Conservation (phyloP, 306 rosid species). For the Vicia sativa region DNA sequence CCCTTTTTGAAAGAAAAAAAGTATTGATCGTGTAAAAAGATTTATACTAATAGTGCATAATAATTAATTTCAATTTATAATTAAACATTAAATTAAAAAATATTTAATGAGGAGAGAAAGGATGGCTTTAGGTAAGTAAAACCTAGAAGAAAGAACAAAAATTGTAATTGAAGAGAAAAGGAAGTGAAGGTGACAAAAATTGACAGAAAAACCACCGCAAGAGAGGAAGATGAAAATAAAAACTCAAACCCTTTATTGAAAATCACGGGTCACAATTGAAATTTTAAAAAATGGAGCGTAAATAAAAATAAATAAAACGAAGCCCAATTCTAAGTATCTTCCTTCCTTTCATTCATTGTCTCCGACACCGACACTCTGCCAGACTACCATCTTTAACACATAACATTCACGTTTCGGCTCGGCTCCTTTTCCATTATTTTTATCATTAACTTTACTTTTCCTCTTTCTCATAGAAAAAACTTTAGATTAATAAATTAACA, state of each 20-base stretch:
- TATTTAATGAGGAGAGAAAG: background rate
- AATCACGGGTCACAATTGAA: slow-evolving; percentile 26
- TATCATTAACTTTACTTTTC: background rate
- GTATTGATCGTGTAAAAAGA: too few relatives aligned
- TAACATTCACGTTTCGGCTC: slow-evolving; percentile 33
- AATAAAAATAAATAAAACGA: slow-evolving; percentile 10
- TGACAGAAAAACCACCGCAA: slow-evolving; percentile 44
- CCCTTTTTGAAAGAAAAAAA: too few relatives aligned
- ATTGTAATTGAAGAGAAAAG: slow-evolving; percentile 14
- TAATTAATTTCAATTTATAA: too few relatives aligned
- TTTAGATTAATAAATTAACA: background rate
- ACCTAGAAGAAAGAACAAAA: background rate
- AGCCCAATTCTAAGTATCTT: slow-evolving; percentile 2
- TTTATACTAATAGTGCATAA: too few relatives aligned
- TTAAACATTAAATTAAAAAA: background rate
- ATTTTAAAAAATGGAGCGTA: slow-evolving; percentile 21
- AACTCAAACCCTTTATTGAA: background rate
- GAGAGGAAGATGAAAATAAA: slow-evolving; percentile 30
- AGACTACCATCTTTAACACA: slow-evolving; percentile 27
- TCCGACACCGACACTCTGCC: slow-evolving; percentile 51
- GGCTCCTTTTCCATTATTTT: slow-evolving; percentile 15
- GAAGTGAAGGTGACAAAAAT: slow-evolving; percentile 29
- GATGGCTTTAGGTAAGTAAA: background rate
- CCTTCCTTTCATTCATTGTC: slow-evolving; percentile 13
- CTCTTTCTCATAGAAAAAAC: background rate